Evolutionary conservation across 768 basidiomycete genomes (phyloP), one percentile per base, ranked within the genome.

Genomic region (Rhizopogon sp.): DNA sequence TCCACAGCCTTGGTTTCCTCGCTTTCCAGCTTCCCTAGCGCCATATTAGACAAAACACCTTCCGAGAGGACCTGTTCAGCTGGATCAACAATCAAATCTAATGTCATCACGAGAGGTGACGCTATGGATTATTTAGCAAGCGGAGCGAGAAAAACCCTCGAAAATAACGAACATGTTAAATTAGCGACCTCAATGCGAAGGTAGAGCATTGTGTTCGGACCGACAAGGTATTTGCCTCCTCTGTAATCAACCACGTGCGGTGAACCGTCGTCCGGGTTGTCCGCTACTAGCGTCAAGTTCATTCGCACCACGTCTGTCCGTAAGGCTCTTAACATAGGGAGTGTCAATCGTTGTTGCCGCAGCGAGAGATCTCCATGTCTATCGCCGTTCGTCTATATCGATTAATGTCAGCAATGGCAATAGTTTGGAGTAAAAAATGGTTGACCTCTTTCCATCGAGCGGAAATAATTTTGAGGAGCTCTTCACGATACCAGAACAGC

Each of bases 401-500:
- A 22, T 52, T 43, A 55, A 25, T 60, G 42, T 52, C 10, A 61
- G 14, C 22, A 10, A 37, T 35, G 29, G 6, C 2, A n/a, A 20
- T 37, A 11, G 33, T 25, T 16, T 11, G 22, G 25, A 5, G 35
- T 6, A 31, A 35, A 57, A 17, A 56, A 51, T 39, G 33, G 52
- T 80, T 56, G 56, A 93, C 95, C 82, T 98, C 97, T 64, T 80
- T 80, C 97, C 97, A 99, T 16, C 74, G 76, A 9, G 87, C 87
- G 11, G 72, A 74, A 13, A 98, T 66, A 49, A 73, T 70, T 44
- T 81, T 81, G 62, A 98, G 80, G 9, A 99, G 72, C 58, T 87
- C 84, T 68, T 99, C 95, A 37, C 95, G 79, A 67, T 97, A 96
- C 97, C 97, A 99, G 74, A 98, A 99, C 14, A 95, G 66, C 65